Conservation (phyloP, 2,329 filamentous ascomycete genomes). For the Pseudocercospora fijiensis region DNA sequence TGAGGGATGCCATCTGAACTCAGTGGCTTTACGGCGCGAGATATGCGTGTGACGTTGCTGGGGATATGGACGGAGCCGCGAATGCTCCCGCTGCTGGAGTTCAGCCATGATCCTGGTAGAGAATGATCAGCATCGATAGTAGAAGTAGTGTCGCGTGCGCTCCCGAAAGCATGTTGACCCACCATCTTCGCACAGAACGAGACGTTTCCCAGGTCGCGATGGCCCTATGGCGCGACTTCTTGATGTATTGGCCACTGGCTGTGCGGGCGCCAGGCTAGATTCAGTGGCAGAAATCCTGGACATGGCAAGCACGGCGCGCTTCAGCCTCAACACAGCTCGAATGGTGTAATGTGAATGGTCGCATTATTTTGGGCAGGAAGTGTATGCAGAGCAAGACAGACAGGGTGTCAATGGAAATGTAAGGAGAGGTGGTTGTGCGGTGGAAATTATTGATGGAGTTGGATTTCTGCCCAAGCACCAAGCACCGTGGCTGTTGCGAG, state of each 20-base stretch:
- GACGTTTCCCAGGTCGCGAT: slow-evolving; percentile 25
- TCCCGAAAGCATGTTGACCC: slow-evolving; percentile 4
- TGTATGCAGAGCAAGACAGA: background rate
- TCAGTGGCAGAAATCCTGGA: slow-evolving; percentile 19
- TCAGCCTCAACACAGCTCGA: slow-evolving; percentile 14
- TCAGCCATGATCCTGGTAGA: slow-evolving; percentile 47
- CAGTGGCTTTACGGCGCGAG: slow-evolving; percentile 50
- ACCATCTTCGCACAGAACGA: slow-evolving; percentile 35
- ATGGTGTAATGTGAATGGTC: background rate
- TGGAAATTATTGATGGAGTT: background rate
- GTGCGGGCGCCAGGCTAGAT: slow-evolving; percentile 8
- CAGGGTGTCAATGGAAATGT: background rate
- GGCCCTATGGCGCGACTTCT: slow-evolving; percentile 6
- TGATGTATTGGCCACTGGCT: slow-evolving; percentile 2
- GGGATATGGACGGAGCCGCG: slow-evolving; percentile 47
- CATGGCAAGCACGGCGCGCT: slow-evolving; percentile 18
- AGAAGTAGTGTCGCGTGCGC: background rate
- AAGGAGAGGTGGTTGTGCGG: background rate
- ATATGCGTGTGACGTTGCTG: slow-evolving; percentile 52
- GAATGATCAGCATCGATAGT: background rate
- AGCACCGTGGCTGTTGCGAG: slow-evolving; percentile 4
- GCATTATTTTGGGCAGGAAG: slow-evolving; percentile 13
- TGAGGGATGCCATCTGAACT: slow-evolving; percentile 51
- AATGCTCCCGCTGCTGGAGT: slow-evolving; percentile 49
- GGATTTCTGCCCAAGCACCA: slow-evolving; percentile 7